A percentile compares a stretch with the other conserved stretches of the same genome.
Conservation (phyloP, 331 rosid species). For the Ulmus americana region DNA sequence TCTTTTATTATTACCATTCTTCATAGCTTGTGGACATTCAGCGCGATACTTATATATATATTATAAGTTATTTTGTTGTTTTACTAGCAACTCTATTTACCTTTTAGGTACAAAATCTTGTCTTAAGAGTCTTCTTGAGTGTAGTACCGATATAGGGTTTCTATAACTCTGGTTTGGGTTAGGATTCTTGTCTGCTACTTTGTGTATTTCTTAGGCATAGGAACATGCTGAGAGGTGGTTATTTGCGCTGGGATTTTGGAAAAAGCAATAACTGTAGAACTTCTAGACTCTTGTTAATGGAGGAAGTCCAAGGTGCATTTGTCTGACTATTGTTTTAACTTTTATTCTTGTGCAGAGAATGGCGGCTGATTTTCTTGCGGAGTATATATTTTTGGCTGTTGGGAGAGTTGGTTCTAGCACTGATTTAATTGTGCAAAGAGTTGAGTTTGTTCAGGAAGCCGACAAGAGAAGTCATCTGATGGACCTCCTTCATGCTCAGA, state of each 20-base stretch:
- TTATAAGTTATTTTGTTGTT: not conserved
- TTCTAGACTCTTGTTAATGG: not conserved
- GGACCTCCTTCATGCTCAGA: slow-evolving; percentile 98
- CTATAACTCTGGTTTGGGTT: not conserved
- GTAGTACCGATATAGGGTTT: not conserved
- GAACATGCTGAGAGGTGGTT: not conserved
- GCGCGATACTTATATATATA: not conserved
- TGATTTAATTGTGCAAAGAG: slow-evolving; percentile 86
- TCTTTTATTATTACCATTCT: not conserved
- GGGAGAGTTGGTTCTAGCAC: slow-evolving; percentile 99
- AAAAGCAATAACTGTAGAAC: no score
- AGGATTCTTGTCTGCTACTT: not conserved
- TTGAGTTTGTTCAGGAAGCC: slow-evolving; percentile 83
- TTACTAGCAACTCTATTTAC: not conserved
- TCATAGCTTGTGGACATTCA: not conserved
- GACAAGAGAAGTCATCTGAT: slow-evolving; percentile 95
- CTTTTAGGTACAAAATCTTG: not conserved
- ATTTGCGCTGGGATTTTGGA: not conserved
- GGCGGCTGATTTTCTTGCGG: slow-evolving; percentile 87
- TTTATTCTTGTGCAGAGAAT: slow-evolving; percentile 63
- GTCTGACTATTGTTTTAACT: slow-evolving; percentile 11
- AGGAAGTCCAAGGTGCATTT: not conserved
- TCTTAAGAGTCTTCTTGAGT: not conserved
- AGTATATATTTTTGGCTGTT: slow-evolving; percentile 77
- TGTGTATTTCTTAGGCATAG: not conserved